A percentile compares a stretch with the other conserved stretches of the same genome.
Evolutionary conservation across 257 asterid genomes (phyloP).

Genomic region (Primulina eburnea): DNA sequence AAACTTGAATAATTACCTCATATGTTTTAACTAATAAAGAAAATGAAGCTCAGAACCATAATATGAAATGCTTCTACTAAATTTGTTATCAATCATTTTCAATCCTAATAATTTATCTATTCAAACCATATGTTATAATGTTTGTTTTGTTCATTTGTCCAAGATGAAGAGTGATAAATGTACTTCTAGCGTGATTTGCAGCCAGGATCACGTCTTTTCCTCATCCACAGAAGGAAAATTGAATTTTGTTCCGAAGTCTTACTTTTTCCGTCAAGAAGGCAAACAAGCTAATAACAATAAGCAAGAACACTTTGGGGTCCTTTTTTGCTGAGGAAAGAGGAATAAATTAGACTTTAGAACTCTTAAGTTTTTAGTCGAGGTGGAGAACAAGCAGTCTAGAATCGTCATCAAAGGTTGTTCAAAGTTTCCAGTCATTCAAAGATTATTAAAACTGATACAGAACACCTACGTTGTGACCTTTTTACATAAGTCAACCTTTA

Average conservation of each 20-base stretch:
- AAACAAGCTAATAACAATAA: neutral
- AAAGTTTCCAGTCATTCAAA: neutral
- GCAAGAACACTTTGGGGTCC: neutral
- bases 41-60: neutral
- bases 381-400: neutral
- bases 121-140: neutral
- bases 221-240: neutral
- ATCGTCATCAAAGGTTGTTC: neutral
- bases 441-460: neutral
- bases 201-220: neutral
- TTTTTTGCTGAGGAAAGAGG: neutral
- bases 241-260: no score
- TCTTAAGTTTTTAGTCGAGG: neutral
- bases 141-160: neutral
- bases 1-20: neutral
- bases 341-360: neutral
- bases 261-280: neutral
- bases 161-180: neutral
- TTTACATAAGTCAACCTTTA: neutral
- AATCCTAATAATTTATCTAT: neutral
- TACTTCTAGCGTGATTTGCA: neutral
- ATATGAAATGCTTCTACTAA: neutral
- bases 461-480: neutral
- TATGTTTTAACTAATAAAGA: no score
- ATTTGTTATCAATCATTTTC: neutral